phyloP scores from a whole-genome alignment of 257 asterid species.

The Primulina tabacum region DNA sequence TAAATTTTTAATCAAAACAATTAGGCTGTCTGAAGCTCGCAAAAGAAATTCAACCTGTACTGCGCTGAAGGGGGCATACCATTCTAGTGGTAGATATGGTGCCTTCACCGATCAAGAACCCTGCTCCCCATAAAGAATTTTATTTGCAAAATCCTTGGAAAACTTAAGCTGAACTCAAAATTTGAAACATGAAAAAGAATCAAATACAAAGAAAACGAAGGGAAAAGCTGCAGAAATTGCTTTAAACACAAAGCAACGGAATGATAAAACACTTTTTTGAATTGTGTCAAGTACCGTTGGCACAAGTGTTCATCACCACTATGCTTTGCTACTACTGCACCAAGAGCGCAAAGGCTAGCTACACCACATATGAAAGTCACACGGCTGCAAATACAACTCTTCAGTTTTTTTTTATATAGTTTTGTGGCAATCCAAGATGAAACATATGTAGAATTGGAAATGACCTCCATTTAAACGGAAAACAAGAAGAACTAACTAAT shows the following conservation, averaged over 20 bases:
- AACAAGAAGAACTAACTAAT: not conserved
- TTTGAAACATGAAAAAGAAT: not conserved
- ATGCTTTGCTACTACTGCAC: constrained; percentile 72
- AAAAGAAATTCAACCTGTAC: constrained; percentile 16
- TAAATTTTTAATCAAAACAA: constrained; percentile 10
- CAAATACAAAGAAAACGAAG: not conserved
- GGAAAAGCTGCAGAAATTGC: not conserved
- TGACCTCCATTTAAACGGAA: not conserved
- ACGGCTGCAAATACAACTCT: constrained; percentile 40
- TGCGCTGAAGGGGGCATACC: constrained; percentile 37
- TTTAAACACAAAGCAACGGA: not conserved
- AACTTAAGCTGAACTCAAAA: constrained; percentile 50
- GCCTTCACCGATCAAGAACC: constrained; percentile 58
- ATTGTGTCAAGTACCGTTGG: not conserved
- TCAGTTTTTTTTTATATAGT: not conserved
- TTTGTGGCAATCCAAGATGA: not conserved
- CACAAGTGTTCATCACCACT: constrained; percentile 48
- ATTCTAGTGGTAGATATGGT: constrained; percentile 46
- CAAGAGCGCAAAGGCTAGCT: constrained; percentile 78
- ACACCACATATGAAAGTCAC: constrained; percentile 72
- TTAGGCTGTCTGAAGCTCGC: constrained; percentile 16
- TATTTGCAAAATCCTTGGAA: constrained; percentile 57
- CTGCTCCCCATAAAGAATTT: constrained; percentile 71
- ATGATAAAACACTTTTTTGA: constrained; percentile 40
- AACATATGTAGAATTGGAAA: not conserved